Base-by-base conservation (phyloP, 2,329 filamentous ascomycete species). In the Ramularia endophylla region DNA sequence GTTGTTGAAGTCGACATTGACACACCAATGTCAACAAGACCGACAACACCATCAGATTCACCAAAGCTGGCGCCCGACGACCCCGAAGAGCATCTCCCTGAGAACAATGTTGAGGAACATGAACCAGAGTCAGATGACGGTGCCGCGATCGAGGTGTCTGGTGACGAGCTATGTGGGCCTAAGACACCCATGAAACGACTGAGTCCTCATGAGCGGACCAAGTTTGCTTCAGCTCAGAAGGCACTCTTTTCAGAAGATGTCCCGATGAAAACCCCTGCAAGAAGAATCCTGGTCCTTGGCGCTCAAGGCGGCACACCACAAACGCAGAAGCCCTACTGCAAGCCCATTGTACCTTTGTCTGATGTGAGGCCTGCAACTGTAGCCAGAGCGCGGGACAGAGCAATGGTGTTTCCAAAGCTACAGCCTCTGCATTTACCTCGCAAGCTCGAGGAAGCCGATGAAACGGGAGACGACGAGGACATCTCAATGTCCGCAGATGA, bases 171-270 rank as follows among this genome's bases (percentile, higher is more conserved):
- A 17, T 52, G 50, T 33, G 58, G 56, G 2, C 57, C 59, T 2
- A 61, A 59, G 44, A 61, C 59, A 11, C 57, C 57, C 8, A 56
- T 60, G 56, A 56, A 53, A 43, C 52, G 58, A 8, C 40, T 47
- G 8, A 57, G 49, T 37, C 47, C 48, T 5, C 44, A 40, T 8
- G 46, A 50, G 15, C 40, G 43, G 31, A 38, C 39, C 6, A 47
- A 46, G 11, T 49, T 47, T 34, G 29, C 39, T 8, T 53, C 52
- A 11, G 39, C 52, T 2, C 47, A 50, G 36, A 49, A 48, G 29
- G 42, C 32, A 16, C 33, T 28, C 12, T 40, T 38, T 11, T 27
- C 34, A n/a, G 37, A 46, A 15, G 46, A 43, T 32, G 38, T 41
- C 3, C 45, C 47, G 2, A 27, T 47, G n/a, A 44, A 47, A 19